Evolutionary conservation across 192 early-diverging fungal genomes (phyloP), one percentile per base, ranked within the genome.

Genomic region (Rhizophlyctis rosea): DNA sequence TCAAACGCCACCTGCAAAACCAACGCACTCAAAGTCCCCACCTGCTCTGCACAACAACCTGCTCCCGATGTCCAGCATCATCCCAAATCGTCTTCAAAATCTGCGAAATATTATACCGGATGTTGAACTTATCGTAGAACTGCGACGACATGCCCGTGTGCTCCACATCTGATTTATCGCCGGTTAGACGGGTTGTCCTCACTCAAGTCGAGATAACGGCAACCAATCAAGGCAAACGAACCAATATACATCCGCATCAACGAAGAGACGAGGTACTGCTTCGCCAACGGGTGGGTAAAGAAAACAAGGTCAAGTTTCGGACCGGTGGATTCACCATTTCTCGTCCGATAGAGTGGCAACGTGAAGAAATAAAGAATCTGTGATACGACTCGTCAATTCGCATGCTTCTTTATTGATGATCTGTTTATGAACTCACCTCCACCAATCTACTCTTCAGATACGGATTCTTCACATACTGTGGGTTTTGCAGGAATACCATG

Each of bases 41-140:
- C 86, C 57, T 63, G 63, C 82, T 85, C 54, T 83, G 80, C 28
- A 74, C 69, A 49, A 79, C 80, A 33, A 94, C 68, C 67, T 81
- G 82, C 1, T 66, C 68, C n/a, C 84, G 81, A 73, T 95, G 90
- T n/a, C 65, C 69, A n/a, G 68, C 76, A 55, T 91, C 84, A 3
- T 69, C 73, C 89, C 93, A 92, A 13, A 95, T 76, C 32, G 71
- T 68, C 67, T 93, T 93, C 67, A 98, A 82, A 7, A 94, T 89
- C 62, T 95, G 91, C 5, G 88, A 88, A 55, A 99, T 95, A 62
- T 96, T 88, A 80, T 97, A 97, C 32, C 96, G 87, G 63, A 95
- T 94, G 73, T 91, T 96, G 77, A 98, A 96, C 74, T 99, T 99
- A 73, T 99, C 96, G 67, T 96, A 99, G 65, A 99, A 99, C 69